Evolutionary conservation across 106 monocot species (phyloP).

Genomic region (Dioscorea alata): DNA sequence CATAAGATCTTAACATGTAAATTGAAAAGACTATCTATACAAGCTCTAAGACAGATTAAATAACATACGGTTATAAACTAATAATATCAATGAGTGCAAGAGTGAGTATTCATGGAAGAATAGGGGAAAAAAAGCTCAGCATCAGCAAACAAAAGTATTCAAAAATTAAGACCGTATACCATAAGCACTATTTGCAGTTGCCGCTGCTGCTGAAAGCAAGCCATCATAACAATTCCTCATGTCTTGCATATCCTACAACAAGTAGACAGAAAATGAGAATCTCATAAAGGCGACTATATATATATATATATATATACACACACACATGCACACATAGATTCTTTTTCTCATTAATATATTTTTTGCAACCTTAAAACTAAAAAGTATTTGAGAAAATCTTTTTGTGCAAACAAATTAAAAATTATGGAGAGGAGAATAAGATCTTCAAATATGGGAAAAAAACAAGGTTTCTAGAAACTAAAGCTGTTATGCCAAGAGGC

Average conservation of each 20-base stretch:
- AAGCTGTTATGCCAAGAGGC: no score
- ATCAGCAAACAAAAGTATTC: not conserved
- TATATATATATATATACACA: no score
- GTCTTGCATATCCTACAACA: conserved; percentile 64
- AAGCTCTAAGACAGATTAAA: not conserved
- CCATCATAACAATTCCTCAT: conserved; percentile 85
- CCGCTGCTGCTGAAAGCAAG: conserved; percentile 70
- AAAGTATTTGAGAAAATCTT: no score
- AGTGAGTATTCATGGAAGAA: not conserved
- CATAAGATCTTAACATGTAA: not conserved
- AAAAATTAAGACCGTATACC: conserved; percentile 23
- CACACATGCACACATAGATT: no score
- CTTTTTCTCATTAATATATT: no score
- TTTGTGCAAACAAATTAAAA: no score
- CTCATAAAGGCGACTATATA: no score
- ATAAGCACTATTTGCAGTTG: conserved; percentile 86
- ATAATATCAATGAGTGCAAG: not conserved
- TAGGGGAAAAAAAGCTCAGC: not conserved
- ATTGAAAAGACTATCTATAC: not conserved
- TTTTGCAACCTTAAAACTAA: no score
- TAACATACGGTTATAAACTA: not conserved
- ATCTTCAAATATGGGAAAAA: no score
- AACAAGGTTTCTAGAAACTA: no score
- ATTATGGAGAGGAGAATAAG: no score
- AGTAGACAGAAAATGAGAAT: not conserved